These are phyloP conservation scores for Trypanosoma cruzi DNA, from an alignment of 208 protist species.

Conservation along the genomic window DNA sequence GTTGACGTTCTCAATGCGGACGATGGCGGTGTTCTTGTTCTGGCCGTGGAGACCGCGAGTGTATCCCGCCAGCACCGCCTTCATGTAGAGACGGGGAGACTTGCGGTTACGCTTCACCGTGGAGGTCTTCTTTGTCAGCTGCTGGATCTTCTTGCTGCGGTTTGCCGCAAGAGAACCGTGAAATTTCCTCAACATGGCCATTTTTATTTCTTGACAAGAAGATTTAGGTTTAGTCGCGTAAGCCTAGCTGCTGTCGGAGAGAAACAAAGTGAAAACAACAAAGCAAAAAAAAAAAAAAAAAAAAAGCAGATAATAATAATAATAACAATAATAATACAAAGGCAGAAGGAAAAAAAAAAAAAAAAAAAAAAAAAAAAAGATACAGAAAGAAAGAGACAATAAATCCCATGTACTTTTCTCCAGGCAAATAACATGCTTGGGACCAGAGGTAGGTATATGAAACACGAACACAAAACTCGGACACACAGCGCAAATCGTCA, in stretches of 20 bases:
- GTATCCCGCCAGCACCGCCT: conserved; percentile 89
- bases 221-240: conserved; percentile 17
- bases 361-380: neutral
- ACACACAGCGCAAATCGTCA: no score
- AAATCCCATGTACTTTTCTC: neutral
- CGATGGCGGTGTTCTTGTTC: conserved; percentile 93
- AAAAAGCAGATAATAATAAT: conserved; percentile 23
- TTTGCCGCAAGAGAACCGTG: conserved; percentile 54
- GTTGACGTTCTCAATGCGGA: conserved; percentile 97
- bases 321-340: conserved; percentile 7
- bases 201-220: conserved; percentile 20
- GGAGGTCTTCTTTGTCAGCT: conserved; percentile 86
- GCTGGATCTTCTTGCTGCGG: conserved; percentile 91
- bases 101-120: conserved; percentile 80
- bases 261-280: neutral
- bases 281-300: neutral
- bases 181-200: conserved; percentile 28
- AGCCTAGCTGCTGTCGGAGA: conserved; percentile 23
- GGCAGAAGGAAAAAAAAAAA: conserved; percentile 21
- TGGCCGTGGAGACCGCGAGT: conserved; percentile 92
- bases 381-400: conserved; percentile 8
- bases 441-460: no score
- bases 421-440: no score
- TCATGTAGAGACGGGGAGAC: conserved; percentile 91
- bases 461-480: neutral